phyloP scores from a whole-genome alignment of 768 basidiomycete genomes.

The Tricholoma flavovirens region DNA sequence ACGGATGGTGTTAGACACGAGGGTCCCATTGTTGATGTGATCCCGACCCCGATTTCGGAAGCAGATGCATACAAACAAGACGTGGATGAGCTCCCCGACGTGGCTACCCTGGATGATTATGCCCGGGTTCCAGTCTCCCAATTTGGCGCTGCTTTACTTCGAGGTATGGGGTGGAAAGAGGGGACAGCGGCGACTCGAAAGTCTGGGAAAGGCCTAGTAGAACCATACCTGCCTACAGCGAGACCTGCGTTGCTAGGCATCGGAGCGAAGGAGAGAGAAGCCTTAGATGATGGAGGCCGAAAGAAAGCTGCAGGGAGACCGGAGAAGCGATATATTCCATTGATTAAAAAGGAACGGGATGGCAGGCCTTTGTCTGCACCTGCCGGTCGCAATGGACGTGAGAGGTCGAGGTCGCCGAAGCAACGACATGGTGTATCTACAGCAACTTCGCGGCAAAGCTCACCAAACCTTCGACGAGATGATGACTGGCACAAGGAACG shows the following conservation, averaged over 20 bases:
- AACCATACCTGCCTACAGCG: conserved; percentile 77
- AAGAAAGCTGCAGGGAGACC: conserved; percentile 46
- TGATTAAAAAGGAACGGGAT: conserved; percentile 65
- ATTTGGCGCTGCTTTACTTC: conserved; percentile 87
- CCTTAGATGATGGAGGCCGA: conserved; percentile 61
- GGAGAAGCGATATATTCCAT: conserved; percentile 79
- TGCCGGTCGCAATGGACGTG: conserved; percentile 18
- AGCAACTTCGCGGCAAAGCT: conserved; percentile 41
- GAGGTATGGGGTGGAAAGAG: conserved; percentile 97
- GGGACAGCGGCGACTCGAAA: conserved; percentile 66
- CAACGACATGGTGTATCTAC: conserved; percentile 28
- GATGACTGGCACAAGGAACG: conserved; percentile 2
- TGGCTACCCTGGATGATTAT: conserved; percentile 79
- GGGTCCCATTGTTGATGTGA: conserved; percentile 51
- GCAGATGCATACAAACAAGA: conserved; percentile 83
- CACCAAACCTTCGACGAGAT: conserved; percentile 33
- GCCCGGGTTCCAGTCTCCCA: conserved; percentile 85
- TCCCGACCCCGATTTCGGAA: conserved; percentile 65
- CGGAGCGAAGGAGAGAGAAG: conserved; percentile 84
- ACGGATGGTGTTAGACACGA: conserved; percentile 35
- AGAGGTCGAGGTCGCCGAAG: conserved; percentile 32
- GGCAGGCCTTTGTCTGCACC: conserved; percentile 19
- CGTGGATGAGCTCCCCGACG: conserved; percentile 70
- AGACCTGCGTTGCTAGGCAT: conserved; percentile 88
- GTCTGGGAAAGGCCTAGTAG: conserved; percentile 53